Evolutionary conservation across 2,329 filamentous ascomycete species (phyloP).

Genomic region (Coniochaeta sp.): DNA sequence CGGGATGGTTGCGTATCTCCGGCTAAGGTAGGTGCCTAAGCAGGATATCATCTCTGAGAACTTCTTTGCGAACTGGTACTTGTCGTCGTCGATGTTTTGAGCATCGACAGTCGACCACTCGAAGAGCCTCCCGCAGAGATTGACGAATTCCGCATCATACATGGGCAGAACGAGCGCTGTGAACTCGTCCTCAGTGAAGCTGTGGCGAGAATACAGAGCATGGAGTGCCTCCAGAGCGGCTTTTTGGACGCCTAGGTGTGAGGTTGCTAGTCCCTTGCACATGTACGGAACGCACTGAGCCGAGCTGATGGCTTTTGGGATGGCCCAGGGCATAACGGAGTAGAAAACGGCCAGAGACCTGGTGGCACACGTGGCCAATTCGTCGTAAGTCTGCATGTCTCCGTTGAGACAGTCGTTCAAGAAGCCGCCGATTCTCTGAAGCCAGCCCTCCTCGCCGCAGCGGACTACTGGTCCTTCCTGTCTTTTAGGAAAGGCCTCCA

Average conservation of each 20-base stretch:
- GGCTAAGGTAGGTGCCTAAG: constrained; percentile 75
- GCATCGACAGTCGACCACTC: constrained; percentile 75
- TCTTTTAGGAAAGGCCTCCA: constrained; percentile 69
- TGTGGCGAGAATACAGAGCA: constrained; percentile 68
- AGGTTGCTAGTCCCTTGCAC: constrained; percentile 62
- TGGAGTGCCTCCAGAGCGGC: constrained; percentile 79
- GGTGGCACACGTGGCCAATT: constrained; percentile 63
- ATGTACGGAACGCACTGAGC: constrained; percentile 64
- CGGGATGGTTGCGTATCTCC: constrained; percentile 63
- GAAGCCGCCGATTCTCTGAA: constrained; percentile 67
- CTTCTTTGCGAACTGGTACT: constrained; percentile 89
- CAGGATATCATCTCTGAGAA: constrained; percentile 89
- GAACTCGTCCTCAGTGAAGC: constrained; percentile 73
- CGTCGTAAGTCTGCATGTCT: constrained; percentile 56
- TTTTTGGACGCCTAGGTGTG: constrained; percentile 69
- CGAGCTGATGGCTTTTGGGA: constrained; percentile 71
- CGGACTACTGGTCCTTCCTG: constrained; percentile 63
- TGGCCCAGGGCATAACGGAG: constrained; percentile 79
- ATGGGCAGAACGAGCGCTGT: constrained; percentile 70
- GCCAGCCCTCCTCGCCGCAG: constrained; percentile 79
- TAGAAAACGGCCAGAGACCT: constrained; percentile 73
- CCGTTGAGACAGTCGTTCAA: constrained; percentile 66
- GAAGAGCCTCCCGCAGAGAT: constrained; percentile 66
- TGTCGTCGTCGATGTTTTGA: constrained; percentile 81
- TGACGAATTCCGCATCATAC: constrained; percentile 65